phyloP scores from a whole-genome alignment of 306 rosid species.

The Cyclanthera cordifolia region DNA sequence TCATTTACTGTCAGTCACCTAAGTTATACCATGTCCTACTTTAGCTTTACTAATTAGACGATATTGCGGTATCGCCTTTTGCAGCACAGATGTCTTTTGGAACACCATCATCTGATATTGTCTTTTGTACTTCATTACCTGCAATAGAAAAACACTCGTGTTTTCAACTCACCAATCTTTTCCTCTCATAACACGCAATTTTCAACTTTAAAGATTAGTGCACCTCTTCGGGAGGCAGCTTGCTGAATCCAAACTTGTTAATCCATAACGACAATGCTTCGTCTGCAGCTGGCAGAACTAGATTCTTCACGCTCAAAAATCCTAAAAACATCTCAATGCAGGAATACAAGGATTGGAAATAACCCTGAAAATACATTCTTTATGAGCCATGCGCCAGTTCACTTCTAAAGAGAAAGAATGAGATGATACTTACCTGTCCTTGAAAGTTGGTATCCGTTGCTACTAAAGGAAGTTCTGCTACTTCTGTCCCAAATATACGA shows the following conservation, averaged over 20 bases:
- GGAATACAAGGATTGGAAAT: slow-evolving; percentile 49
- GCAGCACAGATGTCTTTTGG: slow-evolving; percentile 52
- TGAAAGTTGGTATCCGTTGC: slow-evolving; percentile 63
- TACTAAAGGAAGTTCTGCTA: slow-evolving; percentile 92
- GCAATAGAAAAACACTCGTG: not conserved
- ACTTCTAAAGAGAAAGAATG: not conserved
- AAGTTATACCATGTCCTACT: not conserved
- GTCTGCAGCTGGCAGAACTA: slow-evolving; percentile 60
- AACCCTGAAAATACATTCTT: slow-evolving; percentile 38
- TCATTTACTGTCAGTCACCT: not conserved
- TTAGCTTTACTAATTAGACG: slow-evolving; percentile 18
- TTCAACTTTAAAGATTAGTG: not conserved
- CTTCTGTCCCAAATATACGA: slow-evolving; percentile 73
- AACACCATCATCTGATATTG: slow-evolving; percentile 71
- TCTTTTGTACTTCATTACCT: slow-evolving; percentile 42
- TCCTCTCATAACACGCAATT: not conserved
- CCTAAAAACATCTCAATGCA: slow-evolving; percentile 53
- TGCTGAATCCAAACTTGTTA: slow-evolving; percentile 49
- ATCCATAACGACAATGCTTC: slow-evolving; percentile 69
- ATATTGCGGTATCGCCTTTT: slow-evolving; percentile 29
- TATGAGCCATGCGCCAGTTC: not conserved
- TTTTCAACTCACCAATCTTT: not conserved
- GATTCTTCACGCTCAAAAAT: slow-evolving; percentile 35
- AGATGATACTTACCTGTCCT: slow-evolving; percentile 54
- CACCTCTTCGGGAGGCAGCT: slow-evolving; percentile 36